Base-by-base conservation (phyloP, 495 filamentous ascomycete genomes). In the Daldinia childiae region DNA sequence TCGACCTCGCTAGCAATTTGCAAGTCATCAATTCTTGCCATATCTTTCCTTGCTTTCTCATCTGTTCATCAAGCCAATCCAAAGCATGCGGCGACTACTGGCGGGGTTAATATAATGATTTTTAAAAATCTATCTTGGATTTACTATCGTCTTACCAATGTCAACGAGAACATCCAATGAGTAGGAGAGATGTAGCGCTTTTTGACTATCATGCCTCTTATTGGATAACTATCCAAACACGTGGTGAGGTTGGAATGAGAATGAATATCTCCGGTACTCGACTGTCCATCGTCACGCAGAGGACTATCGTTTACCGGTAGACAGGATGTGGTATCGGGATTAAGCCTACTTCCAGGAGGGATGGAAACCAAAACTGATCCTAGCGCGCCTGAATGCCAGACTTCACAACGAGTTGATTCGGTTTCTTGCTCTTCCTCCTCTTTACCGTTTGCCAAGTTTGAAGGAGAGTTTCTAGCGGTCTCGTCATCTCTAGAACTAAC, bases 1-100 rank as follows among this genome's bases (percentile, higher is more conserved):
- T 85, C 2, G 79, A 64, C 64, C 79, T 80, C 27, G 78, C 80
- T 6, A 88, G 64, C 7, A 70, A 64, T 54, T 87, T 87, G 70
- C 85, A 87, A 62, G 68, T 51, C 58, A 71, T 51, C 27, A 66
- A 12, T 61, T 67, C 68, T 74, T 79, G 21, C 67, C 69, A 43
- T 32, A 62, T 74, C 59, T 41, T 11, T 56, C 75, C 61, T 72
- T 68, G 56, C 8, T 24, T 24, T 69, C 73, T 58, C 62, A 77
- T 41, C 68, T 72, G 43, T 65, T 66, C 15, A 62, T 66, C 27
- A 67, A 61, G 41, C 51, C 57, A 34, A 52, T 66, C 43, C 72
- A 64, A 45, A 27, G 70, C 45, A 38, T 71, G 30, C 8, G 62
- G 68, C 6, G 51, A 60, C 62, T 61, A 11, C 14, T 32, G 1